Evolutionary conservation across 768 basidiomycete species (phyloP).

Genomic region (Cyathus striatus): DNA sequence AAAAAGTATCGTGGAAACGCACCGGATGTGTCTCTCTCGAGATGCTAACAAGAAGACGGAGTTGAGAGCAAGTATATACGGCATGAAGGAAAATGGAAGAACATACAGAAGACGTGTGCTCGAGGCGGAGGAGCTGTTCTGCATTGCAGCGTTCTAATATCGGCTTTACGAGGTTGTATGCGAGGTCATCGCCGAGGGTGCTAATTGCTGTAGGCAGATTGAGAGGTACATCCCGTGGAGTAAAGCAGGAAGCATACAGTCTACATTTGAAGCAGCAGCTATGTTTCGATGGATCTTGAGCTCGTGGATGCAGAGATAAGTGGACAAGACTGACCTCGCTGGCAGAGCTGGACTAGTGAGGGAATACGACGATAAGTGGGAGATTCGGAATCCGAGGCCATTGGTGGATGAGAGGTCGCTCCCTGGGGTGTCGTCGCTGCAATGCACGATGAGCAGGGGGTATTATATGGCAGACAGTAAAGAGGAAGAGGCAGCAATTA

Average conservation of each 20-base stretch:
- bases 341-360: conserved; percentile 64
- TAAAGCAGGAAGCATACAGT: conserved; percentile 37
- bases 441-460: too few species aligned
- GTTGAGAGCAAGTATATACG: background rate
- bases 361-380: conserved; percentile 43
- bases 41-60: conserved; percentile 30
- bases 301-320: conserved; percentile 4
- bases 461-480: too few species aligned
- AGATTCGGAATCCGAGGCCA: conserved; percentile 5
- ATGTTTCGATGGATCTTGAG: conserved; percentile 3
- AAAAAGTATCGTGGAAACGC: conserved; percentile 10
- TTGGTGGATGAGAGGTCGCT: background rate
- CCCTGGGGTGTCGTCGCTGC: background rate
- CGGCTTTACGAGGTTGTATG: conserved; percentile 63
- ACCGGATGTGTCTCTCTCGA: conserved; percentile 55
- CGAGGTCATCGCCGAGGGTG: conserved; percentile 58
- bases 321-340: conserved; percentile 50
- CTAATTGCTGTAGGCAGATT: conserved; percentile 44
- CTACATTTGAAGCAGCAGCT: conserved; percentile 60
- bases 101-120: conserved; percentile 66
- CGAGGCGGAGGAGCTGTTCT: conserved; percentile 65
- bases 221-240: conserved; percentile 4
- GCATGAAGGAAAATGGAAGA: background rate
- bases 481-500: too few species aligned
- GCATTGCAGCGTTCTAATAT: conserved; percentile 69